A percentile compares a stretch with the other conserved stretches of the same genome.
These are phyloP conservation scores for Neurospora sp. DNA, from an alignment of 2,329 filamentous ascomycete species.

Conservation along the genomic window DNA sequence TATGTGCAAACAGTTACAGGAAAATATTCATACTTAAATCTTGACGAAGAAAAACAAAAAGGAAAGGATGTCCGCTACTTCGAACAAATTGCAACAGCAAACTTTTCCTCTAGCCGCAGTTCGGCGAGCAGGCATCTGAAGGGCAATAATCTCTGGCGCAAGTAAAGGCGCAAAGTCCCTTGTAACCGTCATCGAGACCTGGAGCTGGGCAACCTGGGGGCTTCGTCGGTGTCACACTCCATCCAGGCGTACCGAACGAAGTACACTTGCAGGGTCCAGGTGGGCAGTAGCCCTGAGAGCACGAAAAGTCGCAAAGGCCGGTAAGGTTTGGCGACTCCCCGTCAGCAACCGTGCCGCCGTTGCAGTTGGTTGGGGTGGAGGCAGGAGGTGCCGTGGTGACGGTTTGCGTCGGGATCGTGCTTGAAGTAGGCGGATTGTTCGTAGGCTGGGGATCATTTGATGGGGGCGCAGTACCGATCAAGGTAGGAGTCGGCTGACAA, in stretches of 20 bases:
- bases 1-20: background rate
- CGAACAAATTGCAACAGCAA: background rate
- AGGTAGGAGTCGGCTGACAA: slow-evolving; percentile 14
- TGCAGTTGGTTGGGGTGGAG: slow-evolving; percentile 2
- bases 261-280: slow-evolving; percentile 7
- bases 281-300: slow-evolving; percentile 7
- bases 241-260: background rate
- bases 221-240: background rate
- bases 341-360: slow-evolving; percentile 3
- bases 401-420: background rate
- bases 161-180: slow-evolving; percentile 8
- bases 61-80: background rate
- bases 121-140: slow-evolving; percentile 3
- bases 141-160: slow-evolving; percentile 9
- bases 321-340: slow-evolving; percentile 3
- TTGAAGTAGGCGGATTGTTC: background rate
- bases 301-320: slow-evolving; percentile 7
- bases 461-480: slow-evolving; percentile 4
- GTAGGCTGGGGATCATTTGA: background rate
- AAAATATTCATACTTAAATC: background rate
- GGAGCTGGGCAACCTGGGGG: slow-evolving; percentile 3
- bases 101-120: background rate
- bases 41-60: background rate
- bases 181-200: slow-evolving; percentile 4
- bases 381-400: background rate